A percentile compares a stretch with the other conserved stretches of the same genome.
phyloP scores from a whole-genome alignment of 2,329 filamentous ascomycete species.

The Apiospora pterosperma region DNA sequence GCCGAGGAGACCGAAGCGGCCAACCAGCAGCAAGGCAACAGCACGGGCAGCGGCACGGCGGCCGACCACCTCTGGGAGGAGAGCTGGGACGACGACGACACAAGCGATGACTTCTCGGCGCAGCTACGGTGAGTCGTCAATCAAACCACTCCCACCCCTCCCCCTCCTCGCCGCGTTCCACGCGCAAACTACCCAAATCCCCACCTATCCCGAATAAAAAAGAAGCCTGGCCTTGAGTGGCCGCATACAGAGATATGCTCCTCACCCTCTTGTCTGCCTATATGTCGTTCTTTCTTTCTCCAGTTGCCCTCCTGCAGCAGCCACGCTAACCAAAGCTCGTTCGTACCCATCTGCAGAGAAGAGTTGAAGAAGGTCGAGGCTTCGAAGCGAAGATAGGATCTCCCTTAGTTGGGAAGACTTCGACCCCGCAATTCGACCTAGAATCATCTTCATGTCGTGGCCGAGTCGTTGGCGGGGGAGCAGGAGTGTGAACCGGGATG shows the following conservation, averaged over 20 bases:
- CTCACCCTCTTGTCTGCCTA: not conserved
- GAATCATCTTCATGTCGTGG: not conserved
- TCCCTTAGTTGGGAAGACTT: not conserved
- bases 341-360: constrained; percentile 52
- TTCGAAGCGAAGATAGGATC: constrained; percentile 57
- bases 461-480: not conserved
- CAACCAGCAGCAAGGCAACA: constrained; percentile 14
- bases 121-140: constrained; percentile 79
- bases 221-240: no score
- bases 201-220: no score
- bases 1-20: constrained; percentile 84
- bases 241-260: no score
- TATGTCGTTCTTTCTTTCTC: not conserved
- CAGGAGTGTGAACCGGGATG: no score
- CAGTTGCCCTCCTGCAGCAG: not conserved
- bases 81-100: constrained; percentile 99
- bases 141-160: not conserved
- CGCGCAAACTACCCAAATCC: not conserved
- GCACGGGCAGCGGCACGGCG: constrained; percentile 59
- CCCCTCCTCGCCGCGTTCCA: not conserved
- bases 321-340: not conserved
- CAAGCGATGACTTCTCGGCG: constrained; percentile 90
- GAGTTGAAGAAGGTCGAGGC: constrained; percentile 93
- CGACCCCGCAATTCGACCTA: not conserved
- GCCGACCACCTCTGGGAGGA: constrained; percentile 92